Base-by-base conservation (phyloP, 2,329 filamentous ascomycete genomes). In the Parasarocladium wereldwijsianum region DNA sequence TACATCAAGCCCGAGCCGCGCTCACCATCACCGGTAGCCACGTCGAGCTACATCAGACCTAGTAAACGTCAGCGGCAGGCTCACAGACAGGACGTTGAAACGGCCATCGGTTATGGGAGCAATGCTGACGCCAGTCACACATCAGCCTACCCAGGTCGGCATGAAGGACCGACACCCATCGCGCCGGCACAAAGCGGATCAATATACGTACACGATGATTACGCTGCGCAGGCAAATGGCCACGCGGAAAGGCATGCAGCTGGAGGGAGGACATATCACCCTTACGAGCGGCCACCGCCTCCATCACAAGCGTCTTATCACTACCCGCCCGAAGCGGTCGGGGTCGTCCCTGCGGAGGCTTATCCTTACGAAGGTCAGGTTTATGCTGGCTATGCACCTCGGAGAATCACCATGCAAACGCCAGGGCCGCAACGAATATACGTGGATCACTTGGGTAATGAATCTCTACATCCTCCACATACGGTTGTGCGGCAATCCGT, bases 381-480 rank as follows among this genome's bases (percentile, higher is more conserved):
- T n/a, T n/a, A n/a, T n/a, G n/a, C n/a, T n/a, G n/a, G n/a, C n/a
- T n/a, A n/a, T n/a, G n/a, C n/a, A n/a, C n/a, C n/a, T n/a, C n/a
- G n/a, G n/a, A n/a, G n/a, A n/a, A n/a, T n/a, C n/a, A n/a, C n/a
- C 2, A 60, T 60, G 26, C 60, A 60, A 42, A 50, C 60, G 29
- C 61, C 68, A 6, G 64, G 68, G 12, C 57, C 68, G 26, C 60
- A 75, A 32, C 72, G 76, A 36, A 77, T 93, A 38, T 64, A 93
- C 19, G 63, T 92, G 32, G 86, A 94, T 52, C 73, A 81, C 37
- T 82, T 76, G 51, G 85, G 85, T 23, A 81, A 82, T 47, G 74
- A 83, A 47, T 94, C 86, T 54, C 50, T 66, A 35, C 70, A 76
- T 41, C 67, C 70, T 16, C 42, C 54, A 8, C 60, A 58, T 27